These are phyloP conservation scores for Pueraria montana DNA, from an alignment of 306 rosid species.

Conservation along the genomic window DNA sequence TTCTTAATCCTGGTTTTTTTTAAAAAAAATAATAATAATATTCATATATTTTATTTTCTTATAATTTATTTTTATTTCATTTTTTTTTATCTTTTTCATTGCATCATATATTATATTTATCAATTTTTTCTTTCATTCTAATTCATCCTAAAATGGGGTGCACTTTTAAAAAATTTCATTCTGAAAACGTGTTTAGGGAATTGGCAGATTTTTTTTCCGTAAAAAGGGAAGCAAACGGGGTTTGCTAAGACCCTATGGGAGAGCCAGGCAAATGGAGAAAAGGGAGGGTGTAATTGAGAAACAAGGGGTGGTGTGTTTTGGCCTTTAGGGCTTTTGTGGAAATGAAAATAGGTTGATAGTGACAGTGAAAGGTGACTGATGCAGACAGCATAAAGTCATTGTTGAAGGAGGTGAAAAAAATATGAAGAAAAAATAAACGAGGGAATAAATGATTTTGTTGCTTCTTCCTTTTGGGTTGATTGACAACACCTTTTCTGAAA, in stretches of 20 bases:
- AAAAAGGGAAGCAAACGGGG: slow-evolving; percentile 49
- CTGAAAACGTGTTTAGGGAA: slow-evolving; percentile 39
- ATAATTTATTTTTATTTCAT: too few relatives aligned
- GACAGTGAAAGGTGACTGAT: slow-evolving; percentile 65
- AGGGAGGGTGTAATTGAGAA: slow-evolving; percentile 40
- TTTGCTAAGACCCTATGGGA: slow-evolving; percentile 25
- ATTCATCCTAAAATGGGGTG: too few relatives aligned
- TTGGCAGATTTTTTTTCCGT: slow-evolving; percentile 45
- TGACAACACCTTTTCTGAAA: slow-evolving; percentile 62
- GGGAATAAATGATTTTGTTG: slow-evolving; percentile 80
- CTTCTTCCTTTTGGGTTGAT: slow-evolving; percentile 66
- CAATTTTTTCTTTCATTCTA: too few relatives aligned
- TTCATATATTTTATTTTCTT: too few relatives aligned
- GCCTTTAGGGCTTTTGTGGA: slow-evolving; percentile 66
- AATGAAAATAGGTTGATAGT: slow-evolving; percentile 68
- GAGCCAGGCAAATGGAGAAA: slow-evolving; percentile 42
- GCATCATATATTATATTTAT: too few relatives aligned
- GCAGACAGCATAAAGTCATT: slow-evolving; percentile 64
- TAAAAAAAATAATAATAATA: too few relatives aligned
- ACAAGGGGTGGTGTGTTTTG: slow-evolving; percentile 47
- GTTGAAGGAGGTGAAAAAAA: slow-evolving; percentile 14
- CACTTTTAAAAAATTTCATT: too few relatives aligned
- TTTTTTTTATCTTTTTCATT: too few relatives aligned
- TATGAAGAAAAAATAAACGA: slow-evolving; percentile 1
- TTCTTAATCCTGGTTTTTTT: slow-evolving; percentile 46